These are phyloP conservation scores for Glomus cerebriforme DNA, from an alignment of 192 early-diverging fungal genomes.

Conservation along the genomic window DNA sequence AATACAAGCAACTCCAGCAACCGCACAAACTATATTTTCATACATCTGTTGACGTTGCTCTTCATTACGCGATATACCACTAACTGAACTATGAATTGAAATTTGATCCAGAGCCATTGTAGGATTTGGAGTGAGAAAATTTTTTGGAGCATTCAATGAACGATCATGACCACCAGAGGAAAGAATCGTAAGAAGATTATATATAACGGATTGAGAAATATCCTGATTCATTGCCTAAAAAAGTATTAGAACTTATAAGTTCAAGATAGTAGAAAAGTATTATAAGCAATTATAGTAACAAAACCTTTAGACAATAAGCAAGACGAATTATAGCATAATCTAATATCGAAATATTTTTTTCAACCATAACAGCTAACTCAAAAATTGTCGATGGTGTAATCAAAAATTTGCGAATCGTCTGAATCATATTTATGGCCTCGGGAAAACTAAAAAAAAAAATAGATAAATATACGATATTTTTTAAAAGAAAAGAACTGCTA, in stretches of 20 bases:
- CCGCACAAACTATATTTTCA: conserved; percentile 53
- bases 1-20: conserved; percentile 55
- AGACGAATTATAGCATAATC: conserved; percentile 52
- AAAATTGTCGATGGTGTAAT: conserved; percentile 57
- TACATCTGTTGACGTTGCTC: conserved; percentile 50
- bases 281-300: conserved; percentile 37
- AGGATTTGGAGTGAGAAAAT: not conserved
- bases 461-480: not conserved
- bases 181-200: conserved; percentile 1
- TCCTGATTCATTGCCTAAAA: conserved; percentile 16
- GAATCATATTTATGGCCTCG: conserved; percentile 44
- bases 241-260: conserved; percentile 19
- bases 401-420: conserved; percentile 52
- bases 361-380: conserved; percentile 39
- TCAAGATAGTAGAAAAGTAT: conserved; percentile 35
- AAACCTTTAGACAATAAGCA: conserved; percentile 53
- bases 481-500: not conserved
- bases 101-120: conserved; percentile 33
- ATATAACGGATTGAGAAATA: conserved; percentile 12
- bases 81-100: conserved; percentile 16
- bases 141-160: not conserved
- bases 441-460: conserved; percentile 30
- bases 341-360: conserved; percentile 40
- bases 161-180: conserved; percentile 13
- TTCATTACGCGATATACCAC: conserved; percentile 32